These are phyloP conservation scores for Cercophora samala DNA, from an alignment of 495 filamentous ascomycete genomes.

Conservation along the genomic window DNA sequence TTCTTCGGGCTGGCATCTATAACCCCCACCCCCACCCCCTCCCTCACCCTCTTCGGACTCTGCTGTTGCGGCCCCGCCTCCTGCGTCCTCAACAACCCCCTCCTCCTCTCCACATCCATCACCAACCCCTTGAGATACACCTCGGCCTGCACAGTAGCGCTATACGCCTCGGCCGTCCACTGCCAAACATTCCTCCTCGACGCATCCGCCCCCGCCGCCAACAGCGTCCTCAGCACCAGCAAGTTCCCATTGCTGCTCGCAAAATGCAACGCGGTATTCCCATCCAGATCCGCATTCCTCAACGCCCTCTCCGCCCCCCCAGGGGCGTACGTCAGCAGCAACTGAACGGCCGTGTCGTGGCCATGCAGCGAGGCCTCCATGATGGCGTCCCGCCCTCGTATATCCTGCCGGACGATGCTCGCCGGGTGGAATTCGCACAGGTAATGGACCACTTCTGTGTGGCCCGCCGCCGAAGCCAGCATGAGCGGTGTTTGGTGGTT, in stretches of 20 bases:
- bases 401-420: slow-evolving; percentile 52
- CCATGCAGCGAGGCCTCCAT: slow-evolving; percentile 55
- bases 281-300: slow-evolving; percentile 54
- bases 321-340: slow-evolving; percentile 55
- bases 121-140: slow-evolving; percentile 68
- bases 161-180: slow-evolving; percentile 72
- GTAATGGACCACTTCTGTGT: slow-evolving; percentile 59
- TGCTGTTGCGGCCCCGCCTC: slow-evolving; percentile 14
- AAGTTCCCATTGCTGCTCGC: slow-evolving; percentile 64
- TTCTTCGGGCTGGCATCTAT: neutral
- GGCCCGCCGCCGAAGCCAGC: slow-evolving; percentile 56
- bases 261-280: slow-evolving; percentile 77
- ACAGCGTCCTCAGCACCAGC: slow-evolving; percentile 66
- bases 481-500: slow-evolving; percentile 68
- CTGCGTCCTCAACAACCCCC: slow-evolving; percentile 18
- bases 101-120: slow-evolving; percentile 50
- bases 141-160: slow-evolving; percentile 69
- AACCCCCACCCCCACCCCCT: slow-evolving; percentile 9
- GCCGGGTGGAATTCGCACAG: slow-evolving; percentile 45
- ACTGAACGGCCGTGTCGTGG: slow-evolving; percentile 57
- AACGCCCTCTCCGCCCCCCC: slow-evolving; percentile 47
- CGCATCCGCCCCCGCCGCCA: slow-evolving; percentile 61
- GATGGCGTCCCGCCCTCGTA: slow-evolving; percentile 55
- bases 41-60: slow-evolving; percentile 32
- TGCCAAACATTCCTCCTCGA: slow-evolving; percentile 62